Evolutionary conservation across 768 basidiomycete species (phyloP).

Genomic region (Chalciporus piperatus): DNA sequence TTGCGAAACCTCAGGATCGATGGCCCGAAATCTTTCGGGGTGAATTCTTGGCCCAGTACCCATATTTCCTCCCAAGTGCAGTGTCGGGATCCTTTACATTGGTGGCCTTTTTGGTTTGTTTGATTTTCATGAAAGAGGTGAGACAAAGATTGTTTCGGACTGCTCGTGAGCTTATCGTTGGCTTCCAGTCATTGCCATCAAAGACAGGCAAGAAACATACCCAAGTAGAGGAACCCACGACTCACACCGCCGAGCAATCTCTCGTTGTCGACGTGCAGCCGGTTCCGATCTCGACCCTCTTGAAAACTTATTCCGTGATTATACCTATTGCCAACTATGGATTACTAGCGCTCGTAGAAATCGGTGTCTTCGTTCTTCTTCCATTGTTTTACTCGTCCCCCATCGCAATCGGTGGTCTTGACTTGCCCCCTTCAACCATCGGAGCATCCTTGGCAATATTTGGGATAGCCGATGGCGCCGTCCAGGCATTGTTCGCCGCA

Average conservation of each 20-base stretch:
- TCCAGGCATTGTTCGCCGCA: constrained; percentile 42
- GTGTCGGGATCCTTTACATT: constrained; percentile 17
- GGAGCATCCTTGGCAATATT: constrained; percentile 36
- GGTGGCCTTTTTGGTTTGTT: constrained; percentile 15
- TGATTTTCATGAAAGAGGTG: constrained; percentile 32
- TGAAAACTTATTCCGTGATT: constrained; percentile 31
- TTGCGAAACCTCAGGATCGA: constrained; percentile 53
- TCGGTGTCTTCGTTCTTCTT: constrained; percentile 35
- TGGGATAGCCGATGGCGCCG: constrained; percentile 37
- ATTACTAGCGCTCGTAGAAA: constrained; percentile 41
- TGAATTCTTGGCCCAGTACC: constrained; percentile 34
- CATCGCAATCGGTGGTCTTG: constrained; percentile 41
- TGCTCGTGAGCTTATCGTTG: neutral
- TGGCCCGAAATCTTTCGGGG: constrained; percentile 49
- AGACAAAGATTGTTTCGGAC: neutral
- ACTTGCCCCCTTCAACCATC: constrained; percentile 39
- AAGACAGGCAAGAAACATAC: neutral
- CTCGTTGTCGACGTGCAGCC: constrained; percentile 7
- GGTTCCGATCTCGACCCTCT: constrained; percentile 33
- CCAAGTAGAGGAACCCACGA: neutral
- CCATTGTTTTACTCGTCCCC: constrained; percentile 49
- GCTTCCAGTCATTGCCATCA: constrained; percentile 25
- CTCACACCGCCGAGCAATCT: neutral
- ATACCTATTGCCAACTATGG: constrained; percentile 44
- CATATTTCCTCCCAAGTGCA: constrained; percentile 37